Percentiles rank a stretch among this genome's conserved stretches.
Conservation (phyloP, 352 stramenopile species). For the Phytophthora melonis region DNA sequence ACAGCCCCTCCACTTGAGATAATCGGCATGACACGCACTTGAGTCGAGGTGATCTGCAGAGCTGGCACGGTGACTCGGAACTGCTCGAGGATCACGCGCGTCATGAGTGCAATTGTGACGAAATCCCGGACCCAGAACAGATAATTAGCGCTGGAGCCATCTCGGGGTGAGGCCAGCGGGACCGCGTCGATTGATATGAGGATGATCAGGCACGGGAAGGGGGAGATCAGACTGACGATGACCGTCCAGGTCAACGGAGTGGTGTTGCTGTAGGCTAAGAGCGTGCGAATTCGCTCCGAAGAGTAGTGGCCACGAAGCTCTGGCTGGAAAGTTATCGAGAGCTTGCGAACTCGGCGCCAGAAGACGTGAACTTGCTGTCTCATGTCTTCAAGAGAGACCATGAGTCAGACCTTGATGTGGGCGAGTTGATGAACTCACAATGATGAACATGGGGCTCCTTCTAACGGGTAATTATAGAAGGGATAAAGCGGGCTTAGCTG, state of each 20-base stretch:
- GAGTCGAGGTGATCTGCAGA: constrained; percentile 1
- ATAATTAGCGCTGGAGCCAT: constrained; percentile 41
- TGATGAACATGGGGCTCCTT: neutral
- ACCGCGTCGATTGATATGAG: constrained; percentile 16
- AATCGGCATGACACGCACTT: constrained; percentile 9
- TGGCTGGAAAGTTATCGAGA: constrained; percentile 24
- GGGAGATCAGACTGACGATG: constrained; percentile 20
- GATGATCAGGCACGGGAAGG: constrained; percentile 37
- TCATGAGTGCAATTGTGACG: constrained; percentile 39
- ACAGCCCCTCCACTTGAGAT: constrained; percentile 13
- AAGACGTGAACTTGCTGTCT: neutral
- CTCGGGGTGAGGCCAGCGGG: neutral
- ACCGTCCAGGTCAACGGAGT: neutral
- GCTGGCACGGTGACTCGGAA: constrained; percentile 22
- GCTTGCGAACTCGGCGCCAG: constrained; percentile 1
- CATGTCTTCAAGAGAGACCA: neutral
- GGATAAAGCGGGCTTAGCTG: neutral
- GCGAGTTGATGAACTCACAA: neutral
- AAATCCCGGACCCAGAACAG: constrained; percentile 39
- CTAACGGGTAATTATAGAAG: neutral
- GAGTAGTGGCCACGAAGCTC: constrained; percentile 53
- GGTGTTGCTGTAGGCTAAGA: neutral
- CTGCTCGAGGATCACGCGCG: constrained; percentile 37
- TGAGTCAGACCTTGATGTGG: neutral
- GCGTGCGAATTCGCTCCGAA: constrained; percentile 15